phyloP scores from a whole-genome alignment of 208 protist species.

The Wallacemonas sp. region DNA sequence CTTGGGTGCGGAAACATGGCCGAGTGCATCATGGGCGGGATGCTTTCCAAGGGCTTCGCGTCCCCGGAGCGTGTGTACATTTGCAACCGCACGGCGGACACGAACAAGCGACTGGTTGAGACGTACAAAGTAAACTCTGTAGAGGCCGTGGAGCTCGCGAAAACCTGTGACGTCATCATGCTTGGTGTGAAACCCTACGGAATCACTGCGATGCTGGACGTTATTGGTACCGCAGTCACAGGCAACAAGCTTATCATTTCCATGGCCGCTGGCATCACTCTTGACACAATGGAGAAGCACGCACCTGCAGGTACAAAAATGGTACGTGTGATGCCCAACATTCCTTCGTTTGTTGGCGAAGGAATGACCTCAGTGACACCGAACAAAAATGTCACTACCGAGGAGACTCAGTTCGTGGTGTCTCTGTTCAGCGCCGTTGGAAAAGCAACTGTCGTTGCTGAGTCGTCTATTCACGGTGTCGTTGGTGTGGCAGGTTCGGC shows the following conservation, averaged over 20 bases:
- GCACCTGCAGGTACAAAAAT: conserved; percentile 52
- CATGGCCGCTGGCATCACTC: conserved; percentile 89
- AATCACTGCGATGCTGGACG: conserved; percentile 55
- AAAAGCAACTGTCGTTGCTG: conserved; percentile 48
- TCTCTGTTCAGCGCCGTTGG: conserved; percentile 78
- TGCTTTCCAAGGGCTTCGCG: conserved; percentile 36
- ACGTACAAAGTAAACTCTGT: conserved; percentile 49
- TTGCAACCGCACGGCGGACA: conserved; percentile 55
- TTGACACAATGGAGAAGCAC: conserved; percentile 68
- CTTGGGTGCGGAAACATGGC: conserved; percentile 95
- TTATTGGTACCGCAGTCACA: conserved; percentile 36
- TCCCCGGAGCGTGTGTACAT: conserved; percentile 57
- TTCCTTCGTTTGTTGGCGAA: conserved; percentile 76
- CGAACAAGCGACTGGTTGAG: conserved; percentile 38
- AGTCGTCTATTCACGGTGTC: conserved; percentile 90
- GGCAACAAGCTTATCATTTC: conserved; percentile 85
- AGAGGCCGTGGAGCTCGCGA: conserved; percentile 48
- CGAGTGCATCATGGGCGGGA: conserved; percentile 80
- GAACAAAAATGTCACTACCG: conserved; percentile 33
- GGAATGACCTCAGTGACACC: conserved; percentile 65
- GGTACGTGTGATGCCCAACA: conserved; percentile 97
- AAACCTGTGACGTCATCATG: conserved; percentile 79
- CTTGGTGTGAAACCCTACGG: conserved; percentile 94
- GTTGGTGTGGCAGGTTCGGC: conserved; percentile 94
- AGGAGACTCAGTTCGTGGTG: conserved; percentile 42